Conservation (phyloP, 108 stramenopile species). For the Nitzschia sp. region DNA sequence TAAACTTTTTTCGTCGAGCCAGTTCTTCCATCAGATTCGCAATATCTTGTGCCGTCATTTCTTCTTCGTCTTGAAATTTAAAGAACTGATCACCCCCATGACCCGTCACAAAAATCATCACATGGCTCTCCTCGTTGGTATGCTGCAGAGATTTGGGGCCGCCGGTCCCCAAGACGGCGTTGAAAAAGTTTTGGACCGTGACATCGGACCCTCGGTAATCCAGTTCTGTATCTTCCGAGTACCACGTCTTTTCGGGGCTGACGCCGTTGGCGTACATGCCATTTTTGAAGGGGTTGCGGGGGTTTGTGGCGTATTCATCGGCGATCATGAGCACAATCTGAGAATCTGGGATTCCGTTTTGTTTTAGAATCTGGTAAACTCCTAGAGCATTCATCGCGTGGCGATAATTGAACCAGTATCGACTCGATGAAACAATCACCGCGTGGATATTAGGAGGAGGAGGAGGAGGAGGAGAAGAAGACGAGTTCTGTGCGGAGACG, state of each 20-base stretch:
- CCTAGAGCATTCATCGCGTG: slow-evolving; percentile 87
- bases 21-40: slow-evolving; percentile 66
- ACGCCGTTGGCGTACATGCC: slow-evolving; percentile 56
- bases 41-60: slow-evolving; percentile 82
- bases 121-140: slow-evolving; percentile 46
- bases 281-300: slow-evolving; percentile 69
- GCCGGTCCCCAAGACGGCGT: slow-evolving; percentile 63
- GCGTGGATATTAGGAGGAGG: slow-evolving; percentile 49
- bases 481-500: no score
- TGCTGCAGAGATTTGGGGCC: slow-evolving; percentile 31
- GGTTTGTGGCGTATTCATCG: slow-evolving; percentile 82
- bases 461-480: no score
- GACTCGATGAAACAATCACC: slow-evolving; percentile 81
- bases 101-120: slow-evolving; percentile 91
- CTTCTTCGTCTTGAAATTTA: slow-evolving; percentile 97
- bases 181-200: slow-evolving; percentile 88
- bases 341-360: slow-evolving; percentile 74
- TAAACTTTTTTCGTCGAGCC: slow-evolving; percentile 58
- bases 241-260: slow-evolving; percentile 33
- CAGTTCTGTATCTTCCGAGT: slow-evolving; percentile 68
- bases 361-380: slow-evolving; percentile 60
- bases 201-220: slow-evolving; percentile 95
- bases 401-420: slow-evolving; percentile 94
- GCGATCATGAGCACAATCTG: slow-evolving; percentile 91
- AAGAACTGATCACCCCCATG: slow-evolving; percentile 97